Conservation (phyloP, 1,139 yeast genomes). For the Lodderomyces jiufengensis region DNA sequence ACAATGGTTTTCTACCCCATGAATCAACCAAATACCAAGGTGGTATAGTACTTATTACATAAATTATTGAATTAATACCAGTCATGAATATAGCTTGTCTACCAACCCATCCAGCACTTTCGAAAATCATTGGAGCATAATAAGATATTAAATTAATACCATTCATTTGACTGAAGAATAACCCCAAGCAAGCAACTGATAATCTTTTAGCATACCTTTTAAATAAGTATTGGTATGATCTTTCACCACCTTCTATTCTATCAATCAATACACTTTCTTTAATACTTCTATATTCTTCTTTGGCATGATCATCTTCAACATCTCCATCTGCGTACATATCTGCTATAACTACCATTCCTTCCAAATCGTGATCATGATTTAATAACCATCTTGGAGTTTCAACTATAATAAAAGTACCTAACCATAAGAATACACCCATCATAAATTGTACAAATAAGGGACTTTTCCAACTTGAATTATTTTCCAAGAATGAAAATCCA, state of each 20-base stretch:
- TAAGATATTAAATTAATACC: conserved; percentile 92
- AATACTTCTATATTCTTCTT: conserved; percentile 47
- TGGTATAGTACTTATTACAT: conserved; percentile 72
- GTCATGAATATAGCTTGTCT: conserved; percentile 87
- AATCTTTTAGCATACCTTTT: conserved; percentile 65
- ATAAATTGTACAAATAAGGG: conserved; percentile 77
- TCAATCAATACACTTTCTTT: conserved; percentile 51
- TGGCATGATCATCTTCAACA: conserved; percentile 61
- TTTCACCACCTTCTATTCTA: conserved; percentile 69
- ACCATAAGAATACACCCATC: conserved; percentile 64
- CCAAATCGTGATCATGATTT: conserved; percentile 84
- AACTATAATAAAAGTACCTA: conserved; percentile 75
- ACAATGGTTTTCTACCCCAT: conserved; percentile 81
- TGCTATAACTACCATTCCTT: conserved; percentile 58
- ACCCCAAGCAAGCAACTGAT: conserved; percentile 87
- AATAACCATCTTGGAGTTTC: conserved; percentile 90
- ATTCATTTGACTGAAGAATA: conserved; percentile 86
- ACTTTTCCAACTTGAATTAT: conserved; percentile 64
- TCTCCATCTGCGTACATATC: conserved; percentile 47
- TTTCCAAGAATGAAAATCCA: conserved; percentile 60
- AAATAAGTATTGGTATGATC: conserved; percentile 65
- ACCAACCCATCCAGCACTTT: conserved; percentile 93
- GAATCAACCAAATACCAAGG: conserved; percentile 87
- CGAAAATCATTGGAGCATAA: conserved; percentile 91
- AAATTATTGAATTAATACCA: conserved; percentile 79